Conservation (phyloP, 495 filamentous ascomycete genomes). For the Aspergillus kassunensis region DNA sequence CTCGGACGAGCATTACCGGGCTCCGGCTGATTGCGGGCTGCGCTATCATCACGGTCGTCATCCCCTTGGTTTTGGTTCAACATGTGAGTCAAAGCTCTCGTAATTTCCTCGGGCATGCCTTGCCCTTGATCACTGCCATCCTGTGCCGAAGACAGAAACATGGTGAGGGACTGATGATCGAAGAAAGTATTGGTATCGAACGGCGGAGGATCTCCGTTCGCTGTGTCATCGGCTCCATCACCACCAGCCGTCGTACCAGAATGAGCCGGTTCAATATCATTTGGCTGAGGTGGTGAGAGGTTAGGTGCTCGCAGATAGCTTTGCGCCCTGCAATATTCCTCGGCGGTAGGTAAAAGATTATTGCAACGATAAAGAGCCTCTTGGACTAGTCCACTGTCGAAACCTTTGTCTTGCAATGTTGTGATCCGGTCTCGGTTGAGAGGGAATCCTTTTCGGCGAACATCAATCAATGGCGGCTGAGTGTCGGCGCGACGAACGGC, state of each 20-base stretch:
- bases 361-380: conserved; percentile 83
- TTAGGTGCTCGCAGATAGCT: conserved; percentile 36
- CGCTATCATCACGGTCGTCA: conserved; percentile 25
- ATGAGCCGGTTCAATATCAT: conserved; percentile 49
- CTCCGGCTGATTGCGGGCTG: conserved; percentile 15
- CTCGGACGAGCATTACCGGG: conserved; percentile 13
- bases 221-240: conserved; percentile 30
- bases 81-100: conserved; percentile 35
- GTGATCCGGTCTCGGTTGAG: conserved; percentile 45
- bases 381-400: conserved; percentile 55
- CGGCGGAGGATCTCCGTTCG: conserved; percentile 27
- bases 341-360: conserved; percentile 53
- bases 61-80: conserved; percentile 30
- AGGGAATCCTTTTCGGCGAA: conserved; percentile 38
- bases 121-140: conserved; percentile 22
- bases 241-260: conserved; percentile 25
- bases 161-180: conserved; percentile 34
- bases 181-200: conserved; percentile 24
- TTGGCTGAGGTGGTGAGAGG: conserved; percentile 58
- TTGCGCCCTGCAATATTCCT: conserved; percentile 71
- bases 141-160: conserved; percentile 36
- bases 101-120: conserved; percentile 27
- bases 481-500: conserved; percentile 60
- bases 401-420: conserved; percentile 45
- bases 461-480: conserved; percentile 32